These are phyloP conservation scores for Penicillium bialowiezense DNA, from an alignment of 495 filamentous ascomycete species.

Conservation along the genomic window DNA sequence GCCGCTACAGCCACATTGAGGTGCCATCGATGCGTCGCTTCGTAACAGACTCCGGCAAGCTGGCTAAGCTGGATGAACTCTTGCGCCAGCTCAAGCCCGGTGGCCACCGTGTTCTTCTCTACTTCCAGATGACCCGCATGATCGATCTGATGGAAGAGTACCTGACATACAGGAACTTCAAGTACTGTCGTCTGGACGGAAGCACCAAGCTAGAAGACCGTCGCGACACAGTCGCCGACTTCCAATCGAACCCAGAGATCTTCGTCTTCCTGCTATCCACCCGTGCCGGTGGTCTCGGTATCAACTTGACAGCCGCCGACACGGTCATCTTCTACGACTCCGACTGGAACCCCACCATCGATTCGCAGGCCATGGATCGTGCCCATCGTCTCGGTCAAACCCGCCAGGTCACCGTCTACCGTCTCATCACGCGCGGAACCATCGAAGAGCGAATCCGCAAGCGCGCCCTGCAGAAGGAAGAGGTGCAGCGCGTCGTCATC, in stretches of 20 bases:
- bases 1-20: constrained; percentile 81
- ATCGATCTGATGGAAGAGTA: constrained; percentile 99
- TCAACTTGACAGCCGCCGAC: constrained; percentile 88
- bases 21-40: constrained; percentile 99
- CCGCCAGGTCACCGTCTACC: constrained; percentile 92
- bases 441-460: constrained; percentile 99
- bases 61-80: constrained; percentile 86
- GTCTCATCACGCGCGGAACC: constrained; percentile 92
- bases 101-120: constrained; percentile 93
- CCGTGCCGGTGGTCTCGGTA: constrained; percentile 94
- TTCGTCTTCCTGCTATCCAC: constrained; percentile 97
- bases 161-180: constrained; percentile 96
- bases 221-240: constrained; percentile 93
- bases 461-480: constrained; percentile 96
- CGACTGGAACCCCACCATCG: constrained; percentile 99
- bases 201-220: constrained; percentile 98
- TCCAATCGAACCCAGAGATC: constrained; percentile 88
- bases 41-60: constrained; percentile 95
- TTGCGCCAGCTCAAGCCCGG: constrained; percentile 85
- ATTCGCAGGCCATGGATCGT: constrained; percentile 98
- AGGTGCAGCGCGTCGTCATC: constrained; percentile 98
- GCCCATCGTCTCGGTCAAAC: constrained; percentile 98
- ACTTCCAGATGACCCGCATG: constrained; percentile 99
- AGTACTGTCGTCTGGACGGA: constrained; percentile 93
- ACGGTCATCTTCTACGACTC: constrained; percentile 99